Evolutionary conservation across 108 stramenopile genomes (phyloP), one percentile per base, ranked within the genome.

Genomic region (Nitzschia sp.): DNA sequence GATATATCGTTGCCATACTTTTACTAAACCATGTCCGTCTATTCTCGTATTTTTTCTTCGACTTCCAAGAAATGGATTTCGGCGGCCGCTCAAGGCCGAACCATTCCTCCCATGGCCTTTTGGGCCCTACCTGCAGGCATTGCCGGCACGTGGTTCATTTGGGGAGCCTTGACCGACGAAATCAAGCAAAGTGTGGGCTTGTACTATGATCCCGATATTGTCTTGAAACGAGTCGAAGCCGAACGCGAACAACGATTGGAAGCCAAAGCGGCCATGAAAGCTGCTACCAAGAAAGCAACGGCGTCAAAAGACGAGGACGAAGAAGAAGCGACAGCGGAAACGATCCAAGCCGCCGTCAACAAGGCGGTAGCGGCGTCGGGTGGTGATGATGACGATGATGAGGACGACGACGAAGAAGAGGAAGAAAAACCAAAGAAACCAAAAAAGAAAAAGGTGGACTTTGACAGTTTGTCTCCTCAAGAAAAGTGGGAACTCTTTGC

Each of bases 141-240:
- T 26, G 76, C 27, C 21, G 36, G 30, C 19, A 59, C 69, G 26
- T 77, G 76, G 76, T 70, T 77, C 69, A 70, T 77, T 42, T 77
- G 61, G 61, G 69, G 36, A 11, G 76, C 69, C 33, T 19, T 77
- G 5, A 70, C 68, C 35, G 63, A 67, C 8, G 76, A 77, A 8
- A 64, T 77, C 55, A 77, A 59, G 46, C 23, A 57, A 35, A 33
- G 38, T 31, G 32, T 77, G 2, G 76, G 76, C 24, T 36, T 77
- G 34, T 70, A 70, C 33, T 70, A 48, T 47, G 76, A 77, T 59
- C 69, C 68, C n/a, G 62, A 69, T 54, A 29, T 51, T 26, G 76
- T 62, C 21, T 45, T 77, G 15, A 77, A 77, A 2, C 48, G 57
- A 25, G 76, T 77, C 1, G 76, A 77, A 35, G 67, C 67, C 32